Evolutionary conservation across 2,329 filamentous ascomycete genomes (phyloP).

Genomic region (Mycocentrospora acerina): DNA sequence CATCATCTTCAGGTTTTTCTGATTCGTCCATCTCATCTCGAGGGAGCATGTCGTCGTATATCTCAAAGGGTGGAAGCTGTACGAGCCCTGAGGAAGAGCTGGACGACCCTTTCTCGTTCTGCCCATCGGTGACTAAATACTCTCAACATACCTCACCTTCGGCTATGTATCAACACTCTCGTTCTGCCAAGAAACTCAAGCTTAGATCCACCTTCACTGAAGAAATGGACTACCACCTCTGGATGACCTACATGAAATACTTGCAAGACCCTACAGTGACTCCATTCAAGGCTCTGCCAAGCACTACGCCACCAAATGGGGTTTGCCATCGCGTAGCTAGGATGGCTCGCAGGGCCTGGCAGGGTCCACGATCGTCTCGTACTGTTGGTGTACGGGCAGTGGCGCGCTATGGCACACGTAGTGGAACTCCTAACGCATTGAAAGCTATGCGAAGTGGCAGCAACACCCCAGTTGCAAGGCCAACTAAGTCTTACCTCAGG

Average conservation of each 20-base stretch:
- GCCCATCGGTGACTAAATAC: constrained; percentile 34
- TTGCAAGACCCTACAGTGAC: constrained; percentile 67
- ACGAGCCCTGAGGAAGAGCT: constrained; percentile 62
- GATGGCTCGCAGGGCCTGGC: constrained; percentile 63
- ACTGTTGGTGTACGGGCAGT: constrained; percentile 17
- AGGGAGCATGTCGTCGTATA: constrained; percentile 57
- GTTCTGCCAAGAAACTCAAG: constrained; percentile 45
- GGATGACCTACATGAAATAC: constrained; percentile 66
- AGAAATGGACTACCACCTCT: constrained; percentile 67
- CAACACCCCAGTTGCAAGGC: constrained; percentile 48
- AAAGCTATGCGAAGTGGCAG: constrained; percentile 48
- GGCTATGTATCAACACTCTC: constrained; percentile 26
- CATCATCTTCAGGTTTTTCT: constrained; percentile 60
- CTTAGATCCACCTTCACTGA: constrained; percentile 55
- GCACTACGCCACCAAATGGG: constrained; percentile 63
- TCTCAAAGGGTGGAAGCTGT: constrained; percentile 61
- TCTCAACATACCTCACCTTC: constrained; percentile 35
- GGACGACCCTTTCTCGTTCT: constrained; percentile 57
- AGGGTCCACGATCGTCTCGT: constrained; percentile 45
- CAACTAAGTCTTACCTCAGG: constrained; percentile 41
- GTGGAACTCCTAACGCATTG: constrained; percentile 48
- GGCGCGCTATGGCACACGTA: constrained; percentile 24
- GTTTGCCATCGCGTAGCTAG: constrained; percentile 65
- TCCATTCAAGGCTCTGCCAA: constrained; percentile 67
- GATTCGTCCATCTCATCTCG: constrained; percentile 64